A percentile compares a stretch with the other conserved stretches of the same genome.
phyloP scores from a whole-genome alignment of 1,139 yeast genomes.

The Scheffersomyces stambukii region DNA sequence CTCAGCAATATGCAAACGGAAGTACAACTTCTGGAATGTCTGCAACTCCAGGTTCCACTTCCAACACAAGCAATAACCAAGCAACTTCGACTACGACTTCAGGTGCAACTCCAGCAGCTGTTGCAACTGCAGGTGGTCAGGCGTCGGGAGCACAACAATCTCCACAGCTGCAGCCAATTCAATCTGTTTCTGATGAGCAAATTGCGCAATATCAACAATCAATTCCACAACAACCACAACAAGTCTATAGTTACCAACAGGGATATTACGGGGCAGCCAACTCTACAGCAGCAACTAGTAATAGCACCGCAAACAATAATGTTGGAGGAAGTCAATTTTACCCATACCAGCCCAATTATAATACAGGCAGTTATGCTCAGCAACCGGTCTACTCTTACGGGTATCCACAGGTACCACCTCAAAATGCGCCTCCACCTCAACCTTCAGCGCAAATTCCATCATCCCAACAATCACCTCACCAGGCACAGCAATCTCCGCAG shows the following conservation, averaged over 20 bases:
- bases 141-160: too few relatives aligned
- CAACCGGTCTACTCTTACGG: constrained; percentile 5
- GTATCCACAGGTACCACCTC: background rate
- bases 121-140: too few relatives aligned
- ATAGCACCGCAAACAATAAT: too few relatives aligned
- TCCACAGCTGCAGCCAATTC: too few relatives aligned
- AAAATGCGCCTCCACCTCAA: constrained; percentile 3
- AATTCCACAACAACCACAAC: constrained; percentile 12
- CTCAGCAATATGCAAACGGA: constrained; percentile 17
- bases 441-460: constrained; percentile 3
- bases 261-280: too few relatives aligned
- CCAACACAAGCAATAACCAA: too few relatives aligned
- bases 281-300: constrained; percentile 8
- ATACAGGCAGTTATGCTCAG: constrained; percentile 2
- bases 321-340: constrained; percentile 16
- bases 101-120: too few relatives aligned
- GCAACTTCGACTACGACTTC: too few relatives aligned
- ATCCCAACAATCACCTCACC: constrained; percentile 6
- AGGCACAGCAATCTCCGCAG: constrained; percentile 3
- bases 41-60: too few relatives aligned
- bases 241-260: constrained; percentile 16
- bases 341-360: constrained; percentile 11
- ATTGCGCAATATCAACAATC: constrained; percentile 4
- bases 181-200: too few relatives aligned
- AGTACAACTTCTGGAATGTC: too few relatives aligned